Percentiles rank a stretch among this genome's conserved stretches.
Evolutionary conservation across 208 protist genomes (phyloP).

Genomic region (Leishmania mexicana): DNA sequence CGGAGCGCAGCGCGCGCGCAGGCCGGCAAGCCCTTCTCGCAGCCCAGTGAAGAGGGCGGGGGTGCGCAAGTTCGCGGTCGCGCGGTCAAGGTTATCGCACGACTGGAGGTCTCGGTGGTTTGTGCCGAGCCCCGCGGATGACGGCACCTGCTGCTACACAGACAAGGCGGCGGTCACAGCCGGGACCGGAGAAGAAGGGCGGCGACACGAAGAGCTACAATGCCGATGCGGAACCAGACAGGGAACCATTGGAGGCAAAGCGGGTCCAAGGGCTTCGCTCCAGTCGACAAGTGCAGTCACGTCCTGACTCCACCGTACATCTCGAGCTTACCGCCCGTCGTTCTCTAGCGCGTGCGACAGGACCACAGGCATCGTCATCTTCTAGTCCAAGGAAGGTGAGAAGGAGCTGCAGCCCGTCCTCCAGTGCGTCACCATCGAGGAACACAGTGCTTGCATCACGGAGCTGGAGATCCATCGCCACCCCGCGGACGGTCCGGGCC

Average conservation of each 20-base stretch:
- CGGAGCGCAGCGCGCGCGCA: slow-evolving; percentile 21
- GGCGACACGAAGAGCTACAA: slow-evolving; percentile 28
- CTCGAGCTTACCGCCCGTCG: slow-evolving; percentile 38
- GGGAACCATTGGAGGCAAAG: slow-evolving; percentile 18
- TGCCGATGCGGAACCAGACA: slow-evolving; percentile 29
- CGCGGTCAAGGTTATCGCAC: slow-evolving; percentile 42
- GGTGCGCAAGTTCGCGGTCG: slow-evolving; percentile 52
- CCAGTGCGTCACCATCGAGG: slow-evolving; percentile 36
- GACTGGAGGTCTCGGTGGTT: slow-evolving; percentile 63
- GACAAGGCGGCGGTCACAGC: slow-evolving; percentile 26
- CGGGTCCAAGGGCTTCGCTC: slow-evolving; percentile 40
- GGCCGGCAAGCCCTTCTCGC: slow-evolving; percentile 32
- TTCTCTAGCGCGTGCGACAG: slow-evolving; percentile 29
- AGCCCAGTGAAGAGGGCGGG: slow-evolving; percentile 35
- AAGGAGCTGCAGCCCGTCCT: slow-evolving; percentile 44
- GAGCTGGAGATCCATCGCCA: slow-evolving; percentile 50
- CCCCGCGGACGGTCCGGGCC: slow-evolving; percentile 41
- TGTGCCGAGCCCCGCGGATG: slow-evolving; percentile 33
- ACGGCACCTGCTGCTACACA: slow-evolving; percentile 44
- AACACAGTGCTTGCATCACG: slow-evolving; percentile 34
- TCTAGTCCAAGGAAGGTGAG: slow-evolving; percentile 30
- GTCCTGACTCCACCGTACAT: slow-evolving; percentile 40
- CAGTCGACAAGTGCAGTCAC: slow-evolving; percentile 38
- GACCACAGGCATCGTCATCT: slow-evolving; percentile 50
- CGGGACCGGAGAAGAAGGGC: slow-evolving; percentile 12